phyloP scores from a whole-genome alignment of 169 alveolate genomes.

The Cyclospora cayetanensis region DNA sequence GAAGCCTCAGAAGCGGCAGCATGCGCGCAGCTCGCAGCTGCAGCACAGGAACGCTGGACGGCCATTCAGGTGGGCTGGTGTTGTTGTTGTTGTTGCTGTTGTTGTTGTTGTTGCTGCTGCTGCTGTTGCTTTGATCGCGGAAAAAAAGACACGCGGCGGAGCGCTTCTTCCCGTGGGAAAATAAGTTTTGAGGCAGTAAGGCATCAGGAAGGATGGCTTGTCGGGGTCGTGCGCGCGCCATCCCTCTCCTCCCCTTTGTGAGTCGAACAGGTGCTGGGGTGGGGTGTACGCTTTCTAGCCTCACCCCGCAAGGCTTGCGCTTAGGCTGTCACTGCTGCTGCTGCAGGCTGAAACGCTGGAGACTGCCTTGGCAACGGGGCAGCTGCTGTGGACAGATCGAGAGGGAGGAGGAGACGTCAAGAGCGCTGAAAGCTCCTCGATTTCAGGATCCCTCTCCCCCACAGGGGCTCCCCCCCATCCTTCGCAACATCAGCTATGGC shows the following conservation, averaged over 20 bases:
- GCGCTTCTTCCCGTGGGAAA: neutral
- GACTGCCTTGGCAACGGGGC: neutral
- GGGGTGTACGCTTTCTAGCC: too few species aligned
- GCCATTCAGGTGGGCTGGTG: neutral
- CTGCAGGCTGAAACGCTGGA: neutral
- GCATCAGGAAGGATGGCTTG: too few species aligned
- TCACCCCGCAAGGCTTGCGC: too few species aligned
- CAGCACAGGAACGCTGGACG: neutral
- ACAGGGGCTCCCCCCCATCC: neutral
- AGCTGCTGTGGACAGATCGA: neutral
- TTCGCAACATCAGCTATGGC: constrained; percentile 31
- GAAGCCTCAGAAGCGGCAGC: neutral
- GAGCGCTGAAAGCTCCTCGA: neutral
- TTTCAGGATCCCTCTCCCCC: neutral
- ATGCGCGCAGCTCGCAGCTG: neutral
- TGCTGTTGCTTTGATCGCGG: neutral
- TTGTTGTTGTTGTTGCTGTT: neutral
- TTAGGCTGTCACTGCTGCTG: neutral
- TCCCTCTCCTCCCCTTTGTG: too few species aligned
- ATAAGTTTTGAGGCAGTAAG: neutral
- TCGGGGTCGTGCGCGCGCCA: too few species aligned
- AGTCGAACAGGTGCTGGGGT: too few species aligned
- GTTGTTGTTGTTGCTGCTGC: neutral
- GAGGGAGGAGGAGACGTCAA: too few species aligned
- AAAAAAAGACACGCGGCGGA: neutral